Evolutionary conservation across 2,329 filamentous ascomycete species (phyloP), one percentile per base, ranked within the genome.

Genomic region (Chaetothyriales sp.): DNA sequence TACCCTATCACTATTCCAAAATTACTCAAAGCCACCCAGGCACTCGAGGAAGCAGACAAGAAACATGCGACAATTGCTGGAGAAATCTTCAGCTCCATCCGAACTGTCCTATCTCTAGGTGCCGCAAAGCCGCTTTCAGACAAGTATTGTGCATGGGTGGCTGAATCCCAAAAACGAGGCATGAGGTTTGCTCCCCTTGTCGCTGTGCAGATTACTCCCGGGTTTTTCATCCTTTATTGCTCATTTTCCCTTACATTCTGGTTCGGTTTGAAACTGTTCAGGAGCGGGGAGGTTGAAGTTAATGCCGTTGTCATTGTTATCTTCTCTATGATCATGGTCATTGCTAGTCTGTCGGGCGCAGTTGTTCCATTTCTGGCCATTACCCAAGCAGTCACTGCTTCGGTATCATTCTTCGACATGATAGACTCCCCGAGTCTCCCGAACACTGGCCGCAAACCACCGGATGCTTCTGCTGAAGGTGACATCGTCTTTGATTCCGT

Each of bases 361-460:
- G 61, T 61, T 9, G 54, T 61, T 3, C 66, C 66, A 1, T 44
- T 69, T 19, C 65, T 68, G 51, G 58, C 61, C 2, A 61, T 69
- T 4, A 61, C 60, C 10, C 67, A 69, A 47, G 93, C 93, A 81
- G 82, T 86, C 58, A 93, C 95, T 68, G 88, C 88, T 0, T 86
- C 89, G 64, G 76, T 87, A 49, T 84, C 89, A 1, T 87, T 89
- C 0, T 74, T 77, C 44, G 78, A 88, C 56, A 77, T 96, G 56
- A 92, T 93, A 68, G 79, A 73, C 1, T 75, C 71, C 1, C 89
- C 95, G 57, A 61, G 61, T 20, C 63, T 65, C 1, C 59, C 63
- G 1, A 52, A 55, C 5, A 53, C 60, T 7, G 67, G 68, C 25
- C 64, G 68, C 28, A 55, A 69, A 71, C 1, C 66, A 64, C 5